phyloP scores from a whole-genome alignment of 23 red algal genomes.

The Chondrus crispus region DNA sequence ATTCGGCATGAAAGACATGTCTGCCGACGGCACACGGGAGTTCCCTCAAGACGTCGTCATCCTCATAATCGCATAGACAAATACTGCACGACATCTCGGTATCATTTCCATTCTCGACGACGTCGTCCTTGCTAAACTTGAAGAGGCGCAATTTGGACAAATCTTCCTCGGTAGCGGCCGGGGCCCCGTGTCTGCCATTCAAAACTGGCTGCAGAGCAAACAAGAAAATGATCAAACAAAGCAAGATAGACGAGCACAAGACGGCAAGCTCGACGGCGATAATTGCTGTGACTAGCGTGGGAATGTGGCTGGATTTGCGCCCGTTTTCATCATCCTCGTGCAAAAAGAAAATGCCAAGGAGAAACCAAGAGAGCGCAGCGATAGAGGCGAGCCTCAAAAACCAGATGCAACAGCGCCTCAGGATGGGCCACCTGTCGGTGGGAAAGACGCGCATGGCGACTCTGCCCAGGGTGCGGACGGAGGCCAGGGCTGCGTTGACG shows the following conservation, averaged over 20 bases:
- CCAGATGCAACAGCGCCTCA: neutral
- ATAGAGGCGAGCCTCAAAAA: neutral
- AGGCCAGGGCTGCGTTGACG: neutral
- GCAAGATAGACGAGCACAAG: neutral
- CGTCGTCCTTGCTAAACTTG: neutral
- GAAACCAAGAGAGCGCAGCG: constrained; percentile 28
- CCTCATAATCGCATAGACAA: constrained; percentile 24
- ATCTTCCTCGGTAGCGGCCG: constrained; percentile 16
- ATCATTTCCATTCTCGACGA: neutral
- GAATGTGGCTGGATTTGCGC: neutral
- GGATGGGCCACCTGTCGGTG: neutral
- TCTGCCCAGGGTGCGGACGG: neutral
- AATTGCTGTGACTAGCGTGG: constrained; percentile 3
- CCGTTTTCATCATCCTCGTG: neutral
- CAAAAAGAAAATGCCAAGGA: constrained; percentile 19
- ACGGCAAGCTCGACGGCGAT: constrained; percentile 17
- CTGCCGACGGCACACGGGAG: constrained; percentile 26
- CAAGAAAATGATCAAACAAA: constrained; percentile 17
- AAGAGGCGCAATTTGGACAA: constrained; percentile 15
- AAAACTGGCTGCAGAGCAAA: constrained; percentile 23
- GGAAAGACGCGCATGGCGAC: neutral
- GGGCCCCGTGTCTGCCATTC: neutral
- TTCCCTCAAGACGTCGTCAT: constrained; percentile 32
- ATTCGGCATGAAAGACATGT: constrained; percentile 42
- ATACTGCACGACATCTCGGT: constrained; percentile 10